Base-by-base conservation (phyloP, 2,329 filamentous ascomycete species). In the Epichloe amarillans region DNA sequence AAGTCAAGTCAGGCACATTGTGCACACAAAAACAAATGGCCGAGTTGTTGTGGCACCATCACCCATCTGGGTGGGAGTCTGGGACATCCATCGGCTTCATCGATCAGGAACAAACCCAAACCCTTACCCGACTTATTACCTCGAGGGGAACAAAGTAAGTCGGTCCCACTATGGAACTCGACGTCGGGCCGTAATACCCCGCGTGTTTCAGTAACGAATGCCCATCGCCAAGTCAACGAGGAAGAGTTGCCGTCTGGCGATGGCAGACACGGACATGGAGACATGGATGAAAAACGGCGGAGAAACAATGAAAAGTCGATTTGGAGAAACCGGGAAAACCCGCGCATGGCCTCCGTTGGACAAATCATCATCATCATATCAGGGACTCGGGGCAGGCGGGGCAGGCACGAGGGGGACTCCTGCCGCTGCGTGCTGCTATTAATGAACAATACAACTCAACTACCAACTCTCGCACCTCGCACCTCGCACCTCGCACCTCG, bases 181-280 rank as follows among this genome's bases (percentile, higher is more conserved):
- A 35, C 7, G 47, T 49, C 39, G 37, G 14, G 30, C 35, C 33
- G 17, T 49, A 45, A 23, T 45, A 51, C 50, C 50, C 48, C 52
- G 53, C 50, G 49, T 58, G 57, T 59, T 50, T 59, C 56, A 54
- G 53, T 46, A 43, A 58, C 52, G 55, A 58, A 58, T 59, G 56
- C 50, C 45, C 49, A 59, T 58, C 57, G 57, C 56, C 56, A 54
- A 55, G 57, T 57, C 57, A 57, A 59, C 57, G 10, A 39, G 50
- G 33, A 37, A n/a, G 10, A 12, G 14, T 19, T 14, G 35, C 45
- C 17, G 39, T 17, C 23, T 17, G 4, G 5, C 26, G 21, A 47
- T 14, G 23, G 8, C 36, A 41, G 21, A 12, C 42, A 39, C 36
- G 36, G 30, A n/a, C 15, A 8, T 26, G 17, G 23, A 40, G 21